phyloP scores from a whole-genome alignment of 495 filamentous ascomycete species.

The Xylaria longipes region DNA sequence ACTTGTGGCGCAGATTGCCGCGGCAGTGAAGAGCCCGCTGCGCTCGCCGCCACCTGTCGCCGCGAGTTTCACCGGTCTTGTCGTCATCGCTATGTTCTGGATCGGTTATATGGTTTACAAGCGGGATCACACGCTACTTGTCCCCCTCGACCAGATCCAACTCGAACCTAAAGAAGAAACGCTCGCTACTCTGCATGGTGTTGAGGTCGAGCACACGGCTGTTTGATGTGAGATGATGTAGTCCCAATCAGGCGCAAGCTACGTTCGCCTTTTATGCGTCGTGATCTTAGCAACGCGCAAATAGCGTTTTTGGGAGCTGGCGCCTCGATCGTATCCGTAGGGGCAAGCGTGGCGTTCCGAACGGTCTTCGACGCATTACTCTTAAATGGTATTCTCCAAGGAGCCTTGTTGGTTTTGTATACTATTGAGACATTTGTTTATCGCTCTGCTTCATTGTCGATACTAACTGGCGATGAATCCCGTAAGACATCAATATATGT shows the following conservation, averaged over 20 bases:
- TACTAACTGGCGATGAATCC: too few species aligned
- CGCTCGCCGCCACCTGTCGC: slow-evolving; percentile 26
- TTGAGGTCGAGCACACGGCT: neutral
- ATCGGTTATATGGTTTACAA: slow-evolving; percentile 32
- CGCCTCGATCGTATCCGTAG: neutral
- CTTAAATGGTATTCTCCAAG: neutral
- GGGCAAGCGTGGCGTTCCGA: neutral
- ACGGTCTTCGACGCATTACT: neutral
- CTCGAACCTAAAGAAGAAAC: slow-evolving; percentile 20
- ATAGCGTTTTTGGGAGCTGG: neutral
- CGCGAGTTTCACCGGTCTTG: slow-evolving; percentile 32
- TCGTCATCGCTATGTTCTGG: slow-evolving; percentile 32
- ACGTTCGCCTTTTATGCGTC: neutral
- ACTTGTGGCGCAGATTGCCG: slow-evolving; percentile 34
- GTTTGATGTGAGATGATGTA: neutral
- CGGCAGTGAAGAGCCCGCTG: slow-evolving; percentile 29
- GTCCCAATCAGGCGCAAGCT: neutral
- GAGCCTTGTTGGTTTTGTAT: neutral
- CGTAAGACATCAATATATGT: neutral
- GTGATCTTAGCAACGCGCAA: neutral
- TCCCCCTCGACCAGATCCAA: slow-evolving; percentile 34
- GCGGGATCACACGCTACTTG: slow-evolving; percentile 18
- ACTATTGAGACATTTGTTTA: neutral
- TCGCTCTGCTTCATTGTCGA: neutral
- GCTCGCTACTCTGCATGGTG: neutral